Evolutionary conservation across 2,329 filamentous ascomycete species (phyloP).

Genomic region (Aplosporella prunicola): DNA sequence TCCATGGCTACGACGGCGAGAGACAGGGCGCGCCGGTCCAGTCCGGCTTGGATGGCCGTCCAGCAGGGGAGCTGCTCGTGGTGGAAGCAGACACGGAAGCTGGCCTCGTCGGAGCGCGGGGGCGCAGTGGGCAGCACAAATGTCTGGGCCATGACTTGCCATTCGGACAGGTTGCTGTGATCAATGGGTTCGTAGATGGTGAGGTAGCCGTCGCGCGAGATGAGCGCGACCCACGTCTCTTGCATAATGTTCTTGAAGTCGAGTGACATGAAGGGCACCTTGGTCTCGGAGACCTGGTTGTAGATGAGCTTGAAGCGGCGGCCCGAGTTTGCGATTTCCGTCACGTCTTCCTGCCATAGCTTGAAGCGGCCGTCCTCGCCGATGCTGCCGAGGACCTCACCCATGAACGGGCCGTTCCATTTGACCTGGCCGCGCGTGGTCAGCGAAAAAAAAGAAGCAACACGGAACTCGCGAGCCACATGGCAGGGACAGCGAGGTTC

Average conservation of each 20-base stretch:
- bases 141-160: conserved; percentile 66
- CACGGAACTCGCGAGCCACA: background rate
- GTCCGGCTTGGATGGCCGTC: conserved; percentile 67
- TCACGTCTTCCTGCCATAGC: conserved; percentile 85
- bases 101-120: conserved; percentile 71
- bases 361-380: conserved; percentile 85
- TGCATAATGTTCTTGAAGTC: conserved; percentile 78
- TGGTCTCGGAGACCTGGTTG: conserved; percentile 56
- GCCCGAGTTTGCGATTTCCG: conserved; percentile 62
- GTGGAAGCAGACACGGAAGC: conserved; percentile 80
- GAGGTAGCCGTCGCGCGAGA: conserved; percentile 72
- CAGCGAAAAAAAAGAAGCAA: background rate
- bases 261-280: conserved; percentile 64
- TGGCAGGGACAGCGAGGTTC: background rate
- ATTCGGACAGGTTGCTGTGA: conserved; percentile 70
- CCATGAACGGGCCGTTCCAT: conserved; percentile 86
- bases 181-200: conserved; percentile 77
- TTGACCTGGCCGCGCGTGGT: conserved; percentile 57
- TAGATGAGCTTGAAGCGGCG: conserved; percentile 68
- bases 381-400: conserved; percentile 79
- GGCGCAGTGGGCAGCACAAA: conserved; percentile 57
- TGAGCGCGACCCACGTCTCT: conserved; percentile 76
- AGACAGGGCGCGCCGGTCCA: conserved; percentile 67
- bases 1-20: conserved; percentile 83
- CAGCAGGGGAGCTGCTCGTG: conserved; percentile 77